These are phyloP conservation scores for Punica granatum DNA, from an alignment of 345 rosid genomes.

Conservation along the genomic window DNA sequence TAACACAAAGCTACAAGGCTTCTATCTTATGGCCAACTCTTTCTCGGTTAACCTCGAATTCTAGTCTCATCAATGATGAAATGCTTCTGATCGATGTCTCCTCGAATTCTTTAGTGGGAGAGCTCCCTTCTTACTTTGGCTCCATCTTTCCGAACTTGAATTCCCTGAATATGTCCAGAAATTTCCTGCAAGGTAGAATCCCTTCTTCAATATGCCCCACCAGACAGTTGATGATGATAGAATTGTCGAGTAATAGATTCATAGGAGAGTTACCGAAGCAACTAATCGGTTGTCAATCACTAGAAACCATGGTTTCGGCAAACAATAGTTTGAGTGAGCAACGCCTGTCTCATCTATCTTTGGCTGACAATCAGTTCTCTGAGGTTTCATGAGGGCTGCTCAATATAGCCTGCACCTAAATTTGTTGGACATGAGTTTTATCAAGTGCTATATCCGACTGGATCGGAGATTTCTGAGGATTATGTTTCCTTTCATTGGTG, in stretches of 20 bases:
- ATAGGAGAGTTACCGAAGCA: not conserved
- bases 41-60: not conserved
- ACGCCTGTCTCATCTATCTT: not conserved
- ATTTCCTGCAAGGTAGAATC: not conserved
- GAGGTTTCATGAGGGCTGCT: not conserved
- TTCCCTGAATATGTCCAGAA: not conserved
- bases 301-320: rapidly evolving
- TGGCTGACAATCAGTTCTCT: not conserved
- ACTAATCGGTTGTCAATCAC: not conserved
- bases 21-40: not conserved
- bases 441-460: no score
- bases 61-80: not conserved
- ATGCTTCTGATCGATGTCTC: no score
- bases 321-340: not conserved
- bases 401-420: not conserved
- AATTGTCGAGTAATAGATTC: not conserved
- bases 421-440: no score
- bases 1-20: not conserved
- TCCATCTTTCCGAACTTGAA: not conserved
- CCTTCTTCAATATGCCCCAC: not conserved
- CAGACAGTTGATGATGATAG: no score
- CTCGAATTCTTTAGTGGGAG: no score
- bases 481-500: no score
- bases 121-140: no score
- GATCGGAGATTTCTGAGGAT: no score